Evolutionary conservation across 192 early-diverging fungal species (phyloP).

Genomic region (Geranomyces variabilis): DNA sequence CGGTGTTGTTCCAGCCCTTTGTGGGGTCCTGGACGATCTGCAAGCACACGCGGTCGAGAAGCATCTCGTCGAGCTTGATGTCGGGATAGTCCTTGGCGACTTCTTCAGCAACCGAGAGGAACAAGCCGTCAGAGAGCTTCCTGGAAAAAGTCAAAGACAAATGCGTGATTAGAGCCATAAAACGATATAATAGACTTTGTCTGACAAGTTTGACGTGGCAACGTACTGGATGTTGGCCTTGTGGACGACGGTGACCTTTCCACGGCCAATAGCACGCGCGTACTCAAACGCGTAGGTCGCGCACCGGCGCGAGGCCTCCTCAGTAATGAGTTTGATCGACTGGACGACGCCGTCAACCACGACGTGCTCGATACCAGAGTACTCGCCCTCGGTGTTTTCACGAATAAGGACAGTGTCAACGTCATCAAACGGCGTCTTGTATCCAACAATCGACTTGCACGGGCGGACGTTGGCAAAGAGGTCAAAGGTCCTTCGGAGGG

Average conservation of each 20-base stretch:
- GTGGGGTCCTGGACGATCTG: constrained; percentile 90
- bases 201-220: neutral
- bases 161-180: neutral
- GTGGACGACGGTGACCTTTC: constrained; percentile 95
- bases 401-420: constrained; percentile 98
- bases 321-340: constrained; percentile 99
- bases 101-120: constrained; percentile 89
- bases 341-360: constrained; percentile 97
- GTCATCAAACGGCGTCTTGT: constrained; percentile 93
- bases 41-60: constrained; percentile 94
- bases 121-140: constrained; percentile 96
- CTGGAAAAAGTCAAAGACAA: constrained; percentile 31
- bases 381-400: constrained; percentile 99
- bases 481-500: constrained; percentile 87
- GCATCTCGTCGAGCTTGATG: constrained; percentile 87
- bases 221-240: constrained; percentile 80
- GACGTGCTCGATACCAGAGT: constrained; percentile 92
- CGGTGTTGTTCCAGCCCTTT: constrained; percentile 78
- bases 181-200: neutral
- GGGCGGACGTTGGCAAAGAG: constrained; percentile 98
- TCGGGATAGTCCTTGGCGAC: constrained; percentile 90
- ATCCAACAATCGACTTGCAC: constrained; percentile 95
- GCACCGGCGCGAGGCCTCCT: constrained; percentile 87
- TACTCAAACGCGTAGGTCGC: constrained; percentile 95
- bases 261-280: constrained; percentile 84